These are phyloP conservation scores for Suhomyces vadensis DNA, from an alignment of 805 yeast genomes.

Conservation along the genomic window DNA sequence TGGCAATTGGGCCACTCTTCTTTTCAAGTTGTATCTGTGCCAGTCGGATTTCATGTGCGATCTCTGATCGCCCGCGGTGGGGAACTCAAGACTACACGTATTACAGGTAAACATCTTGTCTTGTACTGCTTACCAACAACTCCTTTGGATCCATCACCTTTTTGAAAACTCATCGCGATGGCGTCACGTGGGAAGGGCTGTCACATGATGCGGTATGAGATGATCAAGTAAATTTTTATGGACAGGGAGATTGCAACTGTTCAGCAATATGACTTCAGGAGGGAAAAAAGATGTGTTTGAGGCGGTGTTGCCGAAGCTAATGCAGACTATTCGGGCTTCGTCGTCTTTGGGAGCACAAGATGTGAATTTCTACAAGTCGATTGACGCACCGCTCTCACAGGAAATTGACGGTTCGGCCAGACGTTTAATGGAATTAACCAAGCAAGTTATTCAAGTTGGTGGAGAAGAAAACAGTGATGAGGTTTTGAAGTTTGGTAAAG, in stretches of 20 bases:
- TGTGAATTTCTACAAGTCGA: constrained; percentile 67
- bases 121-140: background rate
- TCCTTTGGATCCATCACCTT: background rate
- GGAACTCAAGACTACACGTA: constrained; percentile 41
- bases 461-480: constrained; percentile 27
- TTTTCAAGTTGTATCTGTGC: constrained; percentile 47
- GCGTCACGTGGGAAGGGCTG: background rate
- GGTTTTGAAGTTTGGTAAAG: constrained; percentile 40
- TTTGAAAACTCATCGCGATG: constrained; percentile 2
- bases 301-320: constrained; percentile 47
- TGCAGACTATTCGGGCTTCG: constrained; percentile 62
- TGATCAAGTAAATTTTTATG: background rate
- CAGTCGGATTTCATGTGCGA: constrained; percentile 47
- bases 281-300: constrained; percentile 10
- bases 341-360: constrained; percentile 76
- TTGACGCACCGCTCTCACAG: constrained; percentile 50
- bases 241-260: background rate
- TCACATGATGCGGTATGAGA: background rate
- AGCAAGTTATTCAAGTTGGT: constrained; percentile 42
- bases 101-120: constrained; percentile 34
- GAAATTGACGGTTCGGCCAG: constrained; percentile 43
- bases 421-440: constrained; percentile 47
- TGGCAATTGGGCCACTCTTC: constrained; percentile 42
- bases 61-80: constrained; percentile 40
- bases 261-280: constrained; percentile 3